Evolutionary conservation across 1,284 basidiomycete species (phyloP).

Genomic region (Microbotryomycetes sp.): DNA sequence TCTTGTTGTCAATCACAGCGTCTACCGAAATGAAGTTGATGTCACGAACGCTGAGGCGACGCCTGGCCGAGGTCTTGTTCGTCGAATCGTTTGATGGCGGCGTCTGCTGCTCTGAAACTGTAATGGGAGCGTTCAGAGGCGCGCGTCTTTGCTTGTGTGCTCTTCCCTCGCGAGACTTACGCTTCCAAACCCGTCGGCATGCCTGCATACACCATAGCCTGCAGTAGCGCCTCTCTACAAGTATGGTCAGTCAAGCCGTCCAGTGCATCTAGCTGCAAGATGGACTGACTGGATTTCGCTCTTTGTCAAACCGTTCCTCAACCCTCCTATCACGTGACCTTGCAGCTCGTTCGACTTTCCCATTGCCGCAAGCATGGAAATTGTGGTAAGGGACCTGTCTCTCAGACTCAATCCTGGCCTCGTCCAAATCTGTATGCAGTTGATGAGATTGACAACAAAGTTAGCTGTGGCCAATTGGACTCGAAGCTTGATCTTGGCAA

Average conservation of each 20-base stretch:
- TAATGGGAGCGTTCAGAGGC: too few relatives aligned
- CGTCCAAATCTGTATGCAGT: background rate
- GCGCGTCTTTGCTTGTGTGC: too few relatives aligned
- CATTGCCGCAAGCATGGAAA: background rate
- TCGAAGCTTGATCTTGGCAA: too few relatives aligned
- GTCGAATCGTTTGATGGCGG: background rate
- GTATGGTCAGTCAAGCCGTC: background rate
- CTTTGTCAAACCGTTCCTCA: background rate
- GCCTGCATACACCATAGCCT: background rate
- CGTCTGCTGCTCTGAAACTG: background rate
- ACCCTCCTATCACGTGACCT: background rate
- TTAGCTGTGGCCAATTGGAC: too few relatives aligned
- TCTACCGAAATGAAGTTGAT: too few relatives aligned
- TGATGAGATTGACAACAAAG: background rate
- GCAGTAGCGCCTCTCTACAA: background rate
- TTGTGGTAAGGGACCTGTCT: background rate
- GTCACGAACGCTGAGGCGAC: too few relatives aligned
- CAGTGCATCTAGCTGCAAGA: background rate
- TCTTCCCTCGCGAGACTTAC: background rate
- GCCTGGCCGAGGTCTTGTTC: background rate
- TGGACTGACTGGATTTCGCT: background rate
- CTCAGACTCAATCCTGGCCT: background rate
- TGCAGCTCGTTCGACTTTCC: background rate
- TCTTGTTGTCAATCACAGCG: too few relatives aligned
- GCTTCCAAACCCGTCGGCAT: background rate